Evolutionary conservation across 495 filamentous ascomycete genomes (phyloP).

Genomic region (Glonium stellatum): DNA sequence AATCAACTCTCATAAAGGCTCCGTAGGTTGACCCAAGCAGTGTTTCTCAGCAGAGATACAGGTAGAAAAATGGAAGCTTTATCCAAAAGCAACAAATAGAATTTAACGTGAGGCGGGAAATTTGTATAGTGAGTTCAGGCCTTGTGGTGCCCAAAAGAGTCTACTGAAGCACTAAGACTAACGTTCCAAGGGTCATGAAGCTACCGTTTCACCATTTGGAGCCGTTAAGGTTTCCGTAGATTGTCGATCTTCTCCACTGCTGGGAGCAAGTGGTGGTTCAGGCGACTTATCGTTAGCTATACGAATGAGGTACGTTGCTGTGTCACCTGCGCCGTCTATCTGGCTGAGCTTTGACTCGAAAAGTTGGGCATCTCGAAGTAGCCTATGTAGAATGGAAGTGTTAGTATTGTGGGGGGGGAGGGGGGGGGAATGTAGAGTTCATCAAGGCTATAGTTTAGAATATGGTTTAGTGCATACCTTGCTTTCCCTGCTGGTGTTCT

Average conservation of each 20-base stretch:
- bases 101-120: too few species aligned
- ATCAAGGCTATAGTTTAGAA: background rate
- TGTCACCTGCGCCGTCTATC: conserved; percentile 70
- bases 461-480: conserved; percentile 51
- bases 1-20: too few species aligned
- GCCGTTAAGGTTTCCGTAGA: background rate
- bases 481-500: conserved; percentile 60
- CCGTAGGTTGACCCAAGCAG: too few species aligned
- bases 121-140: too few species aligned
- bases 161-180: background rate
- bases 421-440: background rate
- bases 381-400: conserved; percentile 42
- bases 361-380: conserved; percentile 71
- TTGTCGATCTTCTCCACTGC: background rate
- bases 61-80: too few species aligned
- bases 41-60: too few species aligned
- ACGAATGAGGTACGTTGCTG: conserved; percentile 59
- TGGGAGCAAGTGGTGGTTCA: background rate
- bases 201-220: background rate
- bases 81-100: too few species aligned
- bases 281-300: conserved; percentile 56
- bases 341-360: conserved; percentile 68
- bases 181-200: background rate
- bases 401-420: background rate
- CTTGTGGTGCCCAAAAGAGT: too few species aligned